These are phyloP conservation scores for Trapa bicornis DNA, from an alignment of 345 rosid species.

Conservation along the genomic window DNA sequence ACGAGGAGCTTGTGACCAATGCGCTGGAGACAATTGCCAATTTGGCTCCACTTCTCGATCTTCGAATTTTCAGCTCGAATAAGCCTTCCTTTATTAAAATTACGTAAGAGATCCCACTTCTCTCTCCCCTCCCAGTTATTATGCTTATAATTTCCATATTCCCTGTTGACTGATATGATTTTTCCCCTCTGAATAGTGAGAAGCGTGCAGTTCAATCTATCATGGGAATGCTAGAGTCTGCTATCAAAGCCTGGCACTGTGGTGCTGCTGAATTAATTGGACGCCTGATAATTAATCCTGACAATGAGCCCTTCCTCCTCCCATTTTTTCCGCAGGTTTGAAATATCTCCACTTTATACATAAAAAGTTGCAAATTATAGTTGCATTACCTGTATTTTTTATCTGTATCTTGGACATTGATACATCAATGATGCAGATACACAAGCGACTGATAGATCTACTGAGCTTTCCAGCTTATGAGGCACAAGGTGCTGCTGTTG, in stretches of 20 bases:
- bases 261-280: slow-evolving; percentile 91
- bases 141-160: slow-evolving; percentile 1
- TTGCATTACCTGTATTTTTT: background rate
- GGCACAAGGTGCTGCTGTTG: slow-evolving; percentile 95
- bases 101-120: slow-evolving; percentile 39
- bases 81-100: slow-evolving; percentile 75
- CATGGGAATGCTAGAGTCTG: slow-evolving; percentile 69
- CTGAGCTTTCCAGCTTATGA: slow-evolving; percentile 64
- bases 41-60: slow-evolving; percentile 86
- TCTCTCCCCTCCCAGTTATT: background rate
- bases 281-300: slow-evolving; percentile 91
- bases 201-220: slow-evolving; percentile 86
- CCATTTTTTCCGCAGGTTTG: slow-evolving; percentile 75
- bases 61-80: slow-evolving; percentile 76
- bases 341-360: background rate
- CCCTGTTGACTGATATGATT: slow-evolving; percentile 4
- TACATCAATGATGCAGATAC: slow-evolving; percentile 46
- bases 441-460: slow-evolving; percentile 82
- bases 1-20: slow-evolving; percentile 92
- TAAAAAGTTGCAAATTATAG: background rate
- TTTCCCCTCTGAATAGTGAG: slow-evolving; percentile 41
- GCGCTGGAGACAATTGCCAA: slow-evolving; percentile 86
- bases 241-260: slow-evolving; percentile 86
- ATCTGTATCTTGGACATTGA: background rate
- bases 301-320: slow-evolving; percentile 86